These are phyloP conservation scores for Eutypa lata DNA, from an alignment of 2,329 filamentous ascomycete species.

Conservation along the genomic window DNA sequence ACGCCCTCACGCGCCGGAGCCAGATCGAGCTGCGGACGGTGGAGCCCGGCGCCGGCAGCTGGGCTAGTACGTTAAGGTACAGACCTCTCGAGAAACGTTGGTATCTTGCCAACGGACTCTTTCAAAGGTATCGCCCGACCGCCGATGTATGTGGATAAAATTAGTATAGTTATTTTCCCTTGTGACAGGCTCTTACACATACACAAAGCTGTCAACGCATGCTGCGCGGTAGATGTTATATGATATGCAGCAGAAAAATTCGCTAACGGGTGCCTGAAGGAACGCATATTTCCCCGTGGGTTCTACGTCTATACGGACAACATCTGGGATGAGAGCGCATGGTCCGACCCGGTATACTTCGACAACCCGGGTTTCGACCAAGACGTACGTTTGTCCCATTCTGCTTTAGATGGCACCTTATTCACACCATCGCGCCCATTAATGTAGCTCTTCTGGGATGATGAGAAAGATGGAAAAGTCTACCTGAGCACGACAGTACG, in stretches of 20 bases:
- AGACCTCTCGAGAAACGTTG: constrained; percentile 35
- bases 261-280: constrained; percentile 11
- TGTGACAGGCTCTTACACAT: too few species aligned
- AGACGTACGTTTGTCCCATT: constrained; percentile 34
- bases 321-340: constrained; percentile 47
- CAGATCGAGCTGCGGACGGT: constrained; percentile 51
- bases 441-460: constrained; percentile 43
- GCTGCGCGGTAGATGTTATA: too few species aligned
- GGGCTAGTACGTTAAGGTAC: constrained; percentile 46
- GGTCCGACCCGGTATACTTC: constrained; percentile 53
- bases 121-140: constrained; percentile 39
- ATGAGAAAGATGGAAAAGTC: constrained; percentile 37
- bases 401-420: background rate
- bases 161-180: too few species aligned
- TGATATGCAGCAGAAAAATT: background rate
- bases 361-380: constrained; percentile 53
- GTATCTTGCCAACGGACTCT: constrained; percentile 45
- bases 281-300: constrained; percentile 48
- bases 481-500: constrained; percentile 45
- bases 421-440: background rate
- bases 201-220: too few species aligned
- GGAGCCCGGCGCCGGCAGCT: constrained; percentile 48
- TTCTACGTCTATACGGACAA: constrained; percentile 53
- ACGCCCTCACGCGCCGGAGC: constrained; percentile 47
- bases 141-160: constrained; percentile 17